Conservation (phyloP, 768 basidiomycete species). For the Podaxis mareebaensis region DNA sequence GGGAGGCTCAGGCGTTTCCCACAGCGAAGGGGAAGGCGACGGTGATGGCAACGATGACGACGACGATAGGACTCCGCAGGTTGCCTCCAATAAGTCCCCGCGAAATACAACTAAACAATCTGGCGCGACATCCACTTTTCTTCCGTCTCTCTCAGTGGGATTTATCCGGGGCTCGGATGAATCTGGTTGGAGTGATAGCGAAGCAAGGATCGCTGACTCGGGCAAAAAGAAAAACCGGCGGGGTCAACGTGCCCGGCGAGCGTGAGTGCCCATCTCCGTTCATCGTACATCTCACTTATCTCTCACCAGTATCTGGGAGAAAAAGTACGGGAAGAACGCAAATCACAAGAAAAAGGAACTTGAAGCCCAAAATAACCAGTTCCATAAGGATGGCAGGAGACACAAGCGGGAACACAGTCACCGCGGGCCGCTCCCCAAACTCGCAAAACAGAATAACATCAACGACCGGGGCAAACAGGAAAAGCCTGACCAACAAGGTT, state of each 20-base stretch:
- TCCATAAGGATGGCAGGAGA: neutral
- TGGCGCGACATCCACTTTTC: constrained; percentile 48
- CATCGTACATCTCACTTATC: constrained; percentile 3
- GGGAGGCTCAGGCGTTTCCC: constrained; percentile 30
- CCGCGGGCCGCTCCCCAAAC: neutral
- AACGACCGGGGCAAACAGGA: neutral
- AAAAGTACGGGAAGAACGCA: constrained; percentile 88
- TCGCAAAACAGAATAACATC: neutral
- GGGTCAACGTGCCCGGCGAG: constrained; percentile 91
- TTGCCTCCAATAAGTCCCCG: constrained; percentile 8
- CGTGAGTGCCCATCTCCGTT: constrained; percentile 59
- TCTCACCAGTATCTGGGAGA: constrained; percentile 90
- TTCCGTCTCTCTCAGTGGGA: constrained; percentile 87
- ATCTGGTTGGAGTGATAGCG: constrained; percentile 74
- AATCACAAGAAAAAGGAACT: constrained; percentile 76
- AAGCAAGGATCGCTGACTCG: constrained; percentile 48
- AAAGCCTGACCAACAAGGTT: constrained; percentile 2
- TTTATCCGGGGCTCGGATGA: constrained; percentile 77
- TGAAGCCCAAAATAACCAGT: constrained; percentile 3
- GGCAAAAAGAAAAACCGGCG: constrained; percentile 78
- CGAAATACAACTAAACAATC: constrained; percentile 10
- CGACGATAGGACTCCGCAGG: constrained; percentile 19
- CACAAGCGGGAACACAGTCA: neutral
- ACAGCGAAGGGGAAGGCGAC: constrained; percentile 17
- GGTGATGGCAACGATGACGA: constrained; percentile 18